Conservation (phyloP, 2,329 filamentous ascomycete species). For the Aspergillus sp. region DNA sequence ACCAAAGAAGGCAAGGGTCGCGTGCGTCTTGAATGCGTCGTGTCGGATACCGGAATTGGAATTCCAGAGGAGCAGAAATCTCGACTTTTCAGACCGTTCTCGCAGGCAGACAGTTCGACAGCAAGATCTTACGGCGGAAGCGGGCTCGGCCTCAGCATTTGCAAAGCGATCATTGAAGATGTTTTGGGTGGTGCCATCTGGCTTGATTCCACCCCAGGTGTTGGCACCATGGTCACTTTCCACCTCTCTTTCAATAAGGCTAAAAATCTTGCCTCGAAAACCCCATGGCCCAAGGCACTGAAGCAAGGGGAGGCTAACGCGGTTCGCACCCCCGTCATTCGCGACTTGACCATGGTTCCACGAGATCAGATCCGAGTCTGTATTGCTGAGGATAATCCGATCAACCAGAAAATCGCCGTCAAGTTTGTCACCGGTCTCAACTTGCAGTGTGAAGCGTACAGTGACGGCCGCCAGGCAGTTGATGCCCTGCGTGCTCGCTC, state of each 20-base stretch:
- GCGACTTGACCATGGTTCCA: slow-evolving; percentile 71
- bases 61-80: slow-evolving; percentile 74
- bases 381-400: slow-evolving; percentile 92
- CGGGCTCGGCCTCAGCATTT: slow-evolving; percentile 87
- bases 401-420: slow-evolving; percentile 92
- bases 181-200: slow-evolving; percentile 86
- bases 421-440: slow-evolving; percentile 85
- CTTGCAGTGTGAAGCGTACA: slow-evolving; percentile 83
- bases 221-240: slow-evolving; percentile 67
- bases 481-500: slow-evolving; percentile 77
- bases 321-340: slow-evolving; percentile 47
- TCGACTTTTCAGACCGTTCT: slow-evolving; percentile 89
- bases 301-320: slow-evolving; percentile 43
- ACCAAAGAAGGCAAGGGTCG: slow-evolving; percentile 69
- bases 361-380: slow-evolving; percentile 80
- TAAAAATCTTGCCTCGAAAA: slow-evolving; percentile 55
- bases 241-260: slow-evolving; percentile 84
- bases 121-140: slow-evolving; percentile 90
- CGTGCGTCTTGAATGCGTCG: slow-evolving; percentile 78
- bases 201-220: slow-evolving; percentile 71
- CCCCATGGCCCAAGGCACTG: slow-evolving; percentile 53
- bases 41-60: slow-evolving; percentile 87
- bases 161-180: slow-evolving; percentile 89
- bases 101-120: slow-evolving; percentile 86
- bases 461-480: slow-evolving; percentile 84